Conservation (phyloP, 2,329 filamentous ascomycete genomes). For the Aspergillus fijiensis region DNA sequence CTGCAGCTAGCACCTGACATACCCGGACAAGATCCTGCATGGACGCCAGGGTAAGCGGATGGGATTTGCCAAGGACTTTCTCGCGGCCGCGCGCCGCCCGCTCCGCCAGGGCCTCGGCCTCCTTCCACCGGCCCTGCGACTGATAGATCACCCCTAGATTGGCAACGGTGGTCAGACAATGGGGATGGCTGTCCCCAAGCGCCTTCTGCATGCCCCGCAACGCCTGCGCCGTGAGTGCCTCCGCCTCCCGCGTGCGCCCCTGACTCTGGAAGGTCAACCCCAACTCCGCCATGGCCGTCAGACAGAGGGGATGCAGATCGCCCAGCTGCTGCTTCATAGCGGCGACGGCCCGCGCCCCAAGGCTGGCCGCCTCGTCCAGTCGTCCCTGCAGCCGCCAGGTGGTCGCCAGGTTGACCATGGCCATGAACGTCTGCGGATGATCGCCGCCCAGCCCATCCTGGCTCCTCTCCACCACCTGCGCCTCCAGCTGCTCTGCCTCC, state of each 20-base stretch:
- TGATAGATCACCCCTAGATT: constrained; percentile 11
- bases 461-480: constrained; percentile 7
- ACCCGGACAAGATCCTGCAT: constrained; percentile 11
- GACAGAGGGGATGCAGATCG: neutral
- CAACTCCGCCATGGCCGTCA: constrained; percentile 14
- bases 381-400: constrained; percentile 10
- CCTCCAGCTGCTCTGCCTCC: constrained; percentile 13
- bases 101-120: constrained; percentile 7
- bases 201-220: constrained; percentile 9
- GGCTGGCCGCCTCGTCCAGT: neutral
- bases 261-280: constrained; percentile 11
- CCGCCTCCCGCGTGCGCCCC: neutral
- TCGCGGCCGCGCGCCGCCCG: constrained; percentile 2
- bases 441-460: constrained; percentile 9
- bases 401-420: constrained; percentile 10
- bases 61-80: constrained; percentile 7
- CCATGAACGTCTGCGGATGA: constrained; percentile 12
- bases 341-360: constrained; percentile 2
- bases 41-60: constrained; percentile 6
- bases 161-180: constrained; percentile 8
- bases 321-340: constrained; percentile 7
- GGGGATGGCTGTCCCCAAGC: constrained; percentile 5
- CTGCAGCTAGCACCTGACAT: constrained; percentile 6
- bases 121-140: constrained; percentile 11
- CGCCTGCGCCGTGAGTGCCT: constrained; percentile 5